phyloP scores from a whole-genome alignment of 345 rosid genomes.

The Chamaenerion angustifolium region DNA sequence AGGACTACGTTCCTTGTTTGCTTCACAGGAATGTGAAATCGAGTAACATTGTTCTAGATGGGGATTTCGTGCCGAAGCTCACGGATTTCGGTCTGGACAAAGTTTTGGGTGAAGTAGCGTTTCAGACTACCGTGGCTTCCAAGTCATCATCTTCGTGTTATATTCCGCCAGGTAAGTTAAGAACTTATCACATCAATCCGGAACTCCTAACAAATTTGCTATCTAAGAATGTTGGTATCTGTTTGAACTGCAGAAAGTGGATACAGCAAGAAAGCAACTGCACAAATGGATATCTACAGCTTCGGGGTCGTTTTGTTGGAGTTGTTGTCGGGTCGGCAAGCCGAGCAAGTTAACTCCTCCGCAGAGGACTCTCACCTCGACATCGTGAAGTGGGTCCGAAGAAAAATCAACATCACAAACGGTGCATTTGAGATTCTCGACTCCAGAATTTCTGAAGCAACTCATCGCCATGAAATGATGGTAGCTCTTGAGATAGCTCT shows the following conservation, averaged over 20 bases:
- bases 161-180: slow-evolving; percentile 56
- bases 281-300: slow-evolving; percentile 80
- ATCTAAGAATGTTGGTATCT: background rate
- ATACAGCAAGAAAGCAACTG: slow-evolving; percentile 68
- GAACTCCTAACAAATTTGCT: too few relatives aligned
- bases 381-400: slow-evolving; percentile 71
- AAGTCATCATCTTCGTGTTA: slow-evolving; percentile 50
- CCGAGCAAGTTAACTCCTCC: slow-evolving; percentile 30
- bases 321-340: slow-evolving; percentile 61
- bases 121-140: slow-evolving; percentile 42
- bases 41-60: slow-evolving; percentile 60
- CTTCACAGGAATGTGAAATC: slow-evolving; percentile 78
- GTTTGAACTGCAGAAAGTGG: slow-evolving; percentile 42
- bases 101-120: slow-evolving; percentile 67
- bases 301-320: slow-evolving; percentile 77
- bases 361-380: slow-evolving; percentile 29
- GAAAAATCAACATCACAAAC: slow-evolving; percentile 69
- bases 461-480: slow-evolving; percentile 42
- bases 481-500: slow-evolving; percentile 61
- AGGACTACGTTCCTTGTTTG: slow-evolving; percentile 57
- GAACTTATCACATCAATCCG: too few relatives aligned
- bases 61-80: slow-evolving; percentile 62
- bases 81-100: slow-evolving; percentile 67
- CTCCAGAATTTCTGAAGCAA: slow-evolving; percentile 32
- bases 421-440: slow-evolving; percentile 70